Base-by-base conservation (phyloP, 177 flowering plant genomes). In the Vitis hybrid region DNA sequence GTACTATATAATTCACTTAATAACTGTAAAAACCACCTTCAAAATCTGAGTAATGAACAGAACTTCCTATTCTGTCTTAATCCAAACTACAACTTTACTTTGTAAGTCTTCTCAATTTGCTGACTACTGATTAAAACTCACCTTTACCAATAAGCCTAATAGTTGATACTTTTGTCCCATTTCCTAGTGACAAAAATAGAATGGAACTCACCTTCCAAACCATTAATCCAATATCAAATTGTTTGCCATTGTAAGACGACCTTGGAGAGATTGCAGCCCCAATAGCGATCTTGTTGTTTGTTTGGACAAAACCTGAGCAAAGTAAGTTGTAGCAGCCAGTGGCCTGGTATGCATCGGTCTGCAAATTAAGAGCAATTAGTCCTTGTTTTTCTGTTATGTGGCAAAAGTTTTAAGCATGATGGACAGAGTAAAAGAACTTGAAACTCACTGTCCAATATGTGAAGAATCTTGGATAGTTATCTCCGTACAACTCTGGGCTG, bases 381-480 rank as follows among this genome's bases (percentile, higher is more conserved):
- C 7, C 51, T 1, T 2, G 64, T 64, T 20, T 9, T 5, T 55
- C 16, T 55, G 16, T 55, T 55, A 14, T 14, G 15, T 55, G 16
- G 16, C 8, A 3, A 13, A 13, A 14, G 5, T 55, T 5, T 55
- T 14, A 2, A 31, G 67, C 29, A 51, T 20, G 33, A 55, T 14
- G 16, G 6, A 9, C 10, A 52, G 10, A 63, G 7, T 9, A 49
- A 53, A 3, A 22, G 5, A 10, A 2, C 19, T 15, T 14, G 18
- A 15, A 31, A 81, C 97, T 84, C 80, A 96, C 99, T 10, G 99
- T 96, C 99, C 99, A 96, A 62, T 95, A 95, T 56, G 97, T 95
- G 89, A 95, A 95, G 81, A 95, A 93, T 66, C 99, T 80, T 11
- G 99, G 99, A 59, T 82, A 81, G 67, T 78, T 82, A 75, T 93